Evolutionary conservation across 2,329 filamentous ascomycete genomes (phyloP).

Genomic region (Sphaerostilbella broomeana): DNA sequence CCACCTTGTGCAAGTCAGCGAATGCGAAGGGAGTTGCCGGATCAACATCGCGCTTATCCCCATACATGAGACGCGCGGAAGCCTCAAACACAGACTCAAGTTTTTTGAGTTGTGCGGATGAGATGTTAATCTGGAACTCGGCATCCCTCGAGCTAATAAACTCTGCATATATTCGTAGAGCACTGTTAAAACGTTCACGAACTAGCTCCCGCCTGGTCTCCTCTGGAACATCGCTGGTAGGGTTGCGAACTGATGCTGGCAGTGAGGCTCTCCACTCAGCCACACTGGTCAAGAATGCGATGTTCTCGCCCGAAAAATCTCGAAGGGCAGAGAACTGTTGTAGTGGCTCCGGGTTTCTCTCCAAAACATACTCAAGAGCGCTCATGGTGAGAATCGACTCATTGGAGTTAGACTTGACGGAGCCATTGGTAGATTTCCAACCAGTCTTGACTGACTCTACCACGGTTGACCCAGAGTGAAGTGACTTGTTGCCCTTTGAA

Average conservation of each 20-base stretch:
- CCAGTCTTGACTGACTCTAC: slow-evolving; percentile 23
- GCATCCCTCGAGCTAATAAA: slow-evolving; percentile 55
- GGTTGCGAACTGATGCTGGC: slow-evolving; percentile 19
- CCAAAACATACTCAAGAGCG: slow-evolving; percentile 55
- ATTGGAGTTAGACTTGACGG: slow-evolving; percentile 19
- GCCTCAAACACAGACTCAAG: slow-evolving; percentile 51
- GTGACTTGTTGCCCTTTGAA: slow-evolving; percentile 15
- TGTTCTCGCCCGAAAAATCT: slow-evolving; percentile 67
- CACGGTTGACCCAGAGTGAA: slow-evolving; percentile 19
- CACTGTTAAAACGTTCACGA: slow-evolving; percentile 48
- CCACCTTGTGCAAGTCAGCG: not conserved
- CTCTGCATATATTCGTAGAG: slow-evolving; percentile 54
- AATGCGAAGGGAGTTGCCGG: slow-evolving; percentile 33
- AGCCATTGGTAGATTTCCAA: slow-evolving; percentile 29
- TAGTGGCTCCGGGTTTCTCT: slow-evolving; percentile 52
- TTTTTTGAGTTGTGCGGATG: slow-evolving; percentile 42
- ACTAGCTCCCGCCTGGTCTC: slow-evolving; percentile 24
- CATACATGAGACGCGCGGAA: slow-evolving; percentile 38
- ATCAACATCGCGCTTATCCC: slow-evolving; percentile 30
- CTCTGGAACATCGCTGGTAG: slow-evolving; percentile 10
- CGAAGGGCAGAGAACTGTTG: slow-evolving; percentile 57
- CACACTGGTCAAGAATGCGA: slow-evolving; percentile 57
- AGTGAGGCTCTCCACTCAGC: slow-evolving; percentile 46
- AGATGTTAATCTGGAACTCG: slow-evolving; percentile 60
- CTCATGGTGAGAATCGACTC: slow-evolving; percentile 51